phyloP scores from a whole-genome alignment of 768 basidiomycete species.

The Naematelia encephala region DNA sequence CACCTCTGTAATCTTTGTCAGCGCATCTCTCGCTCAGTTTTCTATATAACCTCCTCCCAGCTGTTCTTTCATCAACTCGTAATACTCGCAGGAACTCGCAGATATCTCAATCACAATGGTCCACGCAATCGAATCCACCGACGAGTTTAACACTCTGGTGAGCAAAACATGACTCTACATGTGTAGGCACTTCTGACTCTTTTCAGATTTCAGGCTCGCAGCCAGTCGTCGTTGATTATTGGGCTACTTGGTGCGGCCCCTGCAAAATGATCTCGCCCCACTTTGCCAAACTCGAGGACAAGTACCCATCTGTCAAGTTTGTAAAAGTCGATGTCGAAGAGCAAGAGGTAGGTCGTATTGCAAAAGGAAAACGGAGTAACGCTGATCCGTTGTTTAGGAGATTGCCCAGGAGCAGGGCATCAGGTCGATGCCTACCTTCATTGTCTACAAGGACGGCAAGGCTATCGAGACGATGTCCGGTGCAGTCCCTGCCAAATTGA shows the following conservation, averaged over 20 bases:
- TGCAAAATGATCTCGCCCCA: slow-evolving; percentile 52
- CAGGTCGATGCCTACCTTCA: slow-evolving; percentile 53
- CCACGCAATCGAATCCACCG: slow-evolving; percentile 45
- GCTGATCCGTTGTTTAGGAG: slow-evolving; percentile 33
- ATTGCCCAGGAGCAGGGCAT: slow-evolving; percentile 46
- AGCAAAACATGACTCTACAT: too few relatives aligned
- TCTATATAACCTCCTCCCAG: background rate
- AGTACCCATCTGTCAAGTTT: slow-evolving; percentile 47
- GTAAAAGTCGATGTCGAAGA: slow-evolving; percentile 53
- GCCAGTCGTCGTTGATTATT: slow-evolving; percentile 47
- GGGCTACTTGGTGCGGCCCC: slow-evolving; percentile 50
- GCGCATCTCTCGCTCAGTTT: background rate
- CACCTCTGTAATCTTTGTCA: background rate
- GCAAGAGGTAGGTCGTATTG: slow-evolving; percentile 46
- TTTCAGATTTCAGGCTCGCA: background rate
- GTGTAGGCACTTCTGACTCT: background rate
- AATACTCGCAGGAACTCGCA: background rate
- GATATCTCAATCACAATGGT: slow-evolving; percentile 36
- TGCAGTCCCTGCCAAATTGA: slow-evolving; percentile 48
- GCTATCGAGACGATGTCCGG: slow-evolving; percentile 49
- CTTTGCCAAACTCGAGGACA: slow-evolving; percentile 48
- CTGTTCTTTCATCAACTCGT: background rate
- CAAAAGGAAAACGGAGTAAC: too few relatives aligned
- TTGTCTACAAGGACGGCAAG: slow-evolving; percentile 50
- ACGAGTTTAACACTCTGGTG: slow-evolving; percentile 44